Base-by-base conservation (phyloP, 768 basidiomycete species). In the Vararia minispora region DNA sequence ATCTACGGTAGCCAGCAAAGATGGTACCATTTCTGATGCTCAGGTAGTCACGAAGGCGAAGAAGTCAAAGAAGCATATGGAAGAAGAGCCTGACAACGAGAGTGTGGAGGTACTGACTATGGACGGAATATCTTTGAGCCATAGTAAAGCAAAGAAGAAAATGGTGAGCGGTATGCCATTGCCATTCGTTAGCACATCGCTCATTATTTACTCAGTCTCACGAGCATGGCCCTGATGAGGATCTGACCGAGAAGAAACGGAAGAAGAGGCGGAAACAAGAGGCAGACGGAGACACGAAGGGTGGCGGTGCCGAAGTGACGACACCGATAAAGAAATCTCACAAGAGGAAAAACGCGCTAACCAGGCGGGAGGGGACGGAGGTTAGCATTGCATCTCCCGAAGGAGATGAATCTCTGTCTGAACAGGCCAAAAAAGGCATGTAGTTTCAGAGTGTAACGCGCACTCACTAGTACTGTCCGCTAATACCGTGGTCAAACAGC, bases 341-440 rank as follows among this genome's bases (percentile, higher is more conserved):
- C 35, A 28, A 53, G 36, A 45, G 48, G 31, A 54, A 49, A 25
- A 46, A 42, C n/a, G n/a, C n/a, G n/a, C n/a, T n/a, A n/a, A n/a
- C n/a, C n/a, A n/a, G n/a, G 21, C 46, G 42, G 18, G 41, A 42
- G 14, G 37, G 33, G 21, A 28, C 33, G 12, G 38, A 42, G 27
- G 28, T 34, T n/a, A 49, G 41, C 35, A 35, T 43, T 18, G 49
- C 52, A 17, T 52, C 66, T 45, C 64, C 65, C 4, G 35, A 31
- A 2, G 41, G 41, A 5, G 65, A 68, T 35, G 50, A 57, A 24
- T 39, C 53, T 2, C 49, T 69, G 27, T 44, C 55, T 11, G 63
- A 61, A 11, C 63, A 64, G 40, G 56, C 59, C 34, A 51, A 47
- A 10, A 66, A 52, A 57, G 63, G 68, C 66, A 36, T 24, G 60